phyloP scores from a whole-genome alignment of 2,329 filamentous ascomycete genomes.

The Arthroderma uncinatum region DNA sequence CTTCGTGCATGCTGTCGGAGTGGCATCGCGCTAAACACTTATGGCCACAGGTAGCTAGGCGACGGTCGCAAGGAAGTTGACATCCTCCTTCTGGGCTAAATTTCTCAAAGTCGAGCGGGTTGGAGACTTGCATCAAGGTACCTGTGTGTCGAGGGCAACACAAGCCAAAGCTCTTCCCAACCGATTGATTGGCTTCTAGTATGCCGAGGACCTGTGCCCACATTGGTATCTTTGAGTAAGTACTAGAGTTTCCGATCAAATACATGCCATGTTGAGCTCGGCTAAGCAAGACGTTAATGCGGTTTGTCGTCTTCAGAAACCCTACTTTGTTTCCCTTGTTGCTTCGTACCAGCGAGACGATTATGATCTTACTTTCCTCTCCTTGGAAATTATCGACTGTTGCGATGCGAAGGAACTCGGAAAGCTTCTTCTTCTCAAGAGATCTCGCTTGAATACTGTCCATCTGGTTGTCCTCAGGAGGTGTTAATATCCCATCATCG shows the following conservation, averaged over 20 bases:
- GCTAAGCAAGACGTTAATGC: conserved; percentile 25
- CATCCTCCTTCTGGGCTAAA: conserved; percentile 54
- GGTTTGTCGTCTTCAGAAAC: conserved; percentile 25
- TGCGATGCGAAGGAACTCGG: not conserved
- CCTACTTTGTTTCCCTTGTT: conserved; percentile 20
- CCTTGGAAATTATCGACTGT: conserved; percentile 19
- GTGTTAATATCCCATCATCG: not conserved
- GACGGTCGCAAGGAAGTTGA: conserved; percentile 36
- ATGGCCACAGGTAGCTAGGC: conserved; percentile 36
- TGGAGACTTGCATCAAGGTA: conserved; percentile 39
- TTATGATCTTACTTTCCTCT: conserved; percentile 27
- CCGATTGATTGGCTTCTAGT: not conserved
- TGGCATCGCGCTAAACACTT: conserved; percentile 37
- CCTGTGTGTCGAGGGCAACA: conserved; percentile 50
- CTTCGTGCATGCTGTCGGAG: conserved; percentile 33
- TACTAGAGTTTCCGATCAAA: conserved; percentile 20
- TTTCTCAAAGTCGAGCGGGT: conserved; percentile 47
- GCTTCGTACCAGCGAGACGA: conserved; percentile 25
- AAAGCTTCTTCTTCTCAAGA: not conserved
- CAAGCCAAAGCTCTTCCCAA: conserved; percentile 6
- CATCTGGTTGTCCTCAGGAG: not conserved
- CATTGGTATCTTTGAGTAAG: conserved; percentile 9
- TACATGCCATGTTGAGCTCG: conserved; percentile 27
- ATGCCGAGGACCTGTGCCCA: conserved; percentile 10
- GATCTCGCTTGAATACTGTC: not conserved